phyloP scores from a whole-genome alignment of 2,329 filamentous ascomycete species.

The Cladosporium phlei region DNA sequence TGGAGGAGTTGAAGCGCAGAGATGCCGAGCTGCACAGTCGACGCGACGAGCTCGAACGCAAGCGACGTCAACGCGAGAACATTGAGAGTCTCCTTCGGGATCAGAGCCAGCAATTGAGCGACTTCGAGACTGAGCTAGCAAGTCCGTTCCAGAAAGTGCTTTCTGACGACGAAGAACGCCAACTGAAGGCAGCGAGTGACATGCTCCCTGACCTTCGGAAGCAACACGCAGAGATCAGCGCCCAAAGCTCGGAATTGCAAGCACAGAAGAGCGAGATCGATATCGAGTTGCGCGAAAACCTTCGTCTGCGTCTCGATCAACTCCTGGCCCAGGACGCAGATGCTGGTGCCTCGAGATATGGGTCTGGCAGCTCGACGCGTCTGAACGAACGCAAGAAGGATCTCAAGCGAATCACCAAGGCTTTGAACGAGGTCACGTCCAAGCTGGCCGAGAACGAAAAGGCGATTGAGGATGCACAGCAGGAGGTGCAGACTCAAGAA shows the following conservation, averaged over 20 bases:
- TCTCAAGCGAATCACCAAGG: slow-evolving; percentile 69
- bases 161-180: slow-evolving; percentile 72
- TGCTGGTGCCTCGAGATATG: slow-evolving; percentile 42
- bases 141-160: slow-evolving; percentile 92
- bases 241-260: slow-evolving; percentile 70
- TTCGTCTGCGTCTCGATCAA: slow-evolving; percentile 81
- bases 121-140: slow-evolving; percentile 73
- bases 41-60: slow-evolving; percentile 67
- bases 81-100: slow-evolving; percentile 56
- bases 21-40: slow-evolving; percentile 69
- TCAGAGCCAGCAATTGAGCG: slow-evolving; percentile 67
- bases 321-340: slow-evolving; percentile 73
- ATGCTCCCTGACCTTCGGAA: slow-evolving; percentile 69
- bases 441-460: slow-evolving; percentile 71
- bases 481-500: slow-evolving; percentile 56
- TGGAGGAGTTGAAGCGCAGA: slow-evolving; percentile 70
- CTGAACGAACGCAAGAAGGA: slow-evolving; percentile 76
- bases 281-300: slow-evolving; percentile 80
- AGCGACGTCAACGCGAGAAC: slow-evolving; percentile 59
- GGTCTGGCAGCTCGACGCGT: slow-evolving; percentile 50
- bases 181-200: slow-evolving; percentile 66
- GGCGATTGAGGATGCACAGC: slow-evolving; percentile 58
- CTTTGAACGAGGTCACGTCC: slow-evolving; percentile 60
- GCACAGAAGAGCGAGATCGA: slow-evolving; percentile 77
- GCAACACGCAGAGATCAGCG: slow-evolving; percentile 70